phyloP scores from a whole-genome alignment of 2,329 filamentous ascomycete species.

The Penicillium hordei region DNA sequence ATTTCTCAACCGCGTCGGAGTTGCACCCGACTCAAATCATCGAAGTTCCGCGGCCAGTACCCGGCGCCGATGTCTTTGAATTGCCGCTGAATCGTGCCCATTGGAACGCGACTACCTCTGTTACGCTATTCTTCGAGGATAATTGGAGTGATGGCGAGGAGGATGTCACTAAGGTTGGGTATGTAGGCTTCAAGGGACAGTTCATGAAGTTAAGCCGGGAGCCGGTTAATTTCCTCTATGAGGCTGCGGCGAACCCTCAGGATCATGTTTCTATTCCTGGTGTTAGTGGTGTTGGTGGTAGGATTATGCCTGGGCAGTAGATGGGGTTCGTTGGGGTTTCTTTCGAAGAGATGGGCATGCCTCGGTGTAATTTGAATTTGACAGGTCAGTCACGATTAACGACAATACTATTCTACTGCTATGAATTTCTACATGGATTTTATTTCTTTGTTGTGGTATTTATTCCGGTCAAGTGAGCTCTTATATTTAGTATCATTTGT shows the following conservation, averaged over 20 bases:
- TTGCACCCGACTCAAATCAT: conserved; percentile 71
- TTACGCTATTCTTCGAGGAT: conserved; percentile 86
- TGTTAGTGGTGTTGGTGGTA: conserved; percentile 40
- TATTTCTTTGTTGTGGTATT: not conserved
- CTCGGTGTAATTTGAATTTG: not conserved
- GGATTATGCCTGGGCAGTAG: conserved; percentile 46
- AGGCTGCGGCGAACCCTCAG: conserved; percentile 85
- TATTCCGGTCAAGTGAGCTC: not conserved
- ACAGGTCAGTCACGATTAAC: conserved; percentile 1
- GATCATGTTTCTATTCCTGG: conserved; percentile 66
- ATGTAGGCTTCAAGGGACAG: conserved; percentile 90
- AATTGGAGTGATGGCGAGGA: conserved; percentile 82
- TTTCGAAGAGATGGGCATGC: not conserved
- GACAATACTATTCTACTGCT: conserved; percentile 1
- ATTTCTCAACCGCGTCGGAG: conserved; percentile 75
- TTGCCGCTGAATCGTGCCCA: conserved; percentile 81
- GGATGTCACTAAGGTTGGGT: conserved; percentile 74
- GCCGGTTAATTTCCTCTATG: conserved; percentile 84
- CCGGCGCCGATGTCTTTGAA: conserved; percentile 69
- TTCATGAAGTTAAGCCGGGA: conserved; percentile 84
- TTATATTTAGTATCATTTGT: not conserved
- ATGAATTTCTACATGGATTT: not conserved
- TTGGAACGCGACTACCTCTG: conserved; percentile 79
- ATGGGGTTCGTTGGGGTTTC: not conserved
- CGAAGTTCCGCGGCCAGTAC: conserved; percentile 69